Evolutionary conservation across 768 basidiomycete genomes (phyloP).

Genomic region (Hypsizygus marmoreus): DNA sequence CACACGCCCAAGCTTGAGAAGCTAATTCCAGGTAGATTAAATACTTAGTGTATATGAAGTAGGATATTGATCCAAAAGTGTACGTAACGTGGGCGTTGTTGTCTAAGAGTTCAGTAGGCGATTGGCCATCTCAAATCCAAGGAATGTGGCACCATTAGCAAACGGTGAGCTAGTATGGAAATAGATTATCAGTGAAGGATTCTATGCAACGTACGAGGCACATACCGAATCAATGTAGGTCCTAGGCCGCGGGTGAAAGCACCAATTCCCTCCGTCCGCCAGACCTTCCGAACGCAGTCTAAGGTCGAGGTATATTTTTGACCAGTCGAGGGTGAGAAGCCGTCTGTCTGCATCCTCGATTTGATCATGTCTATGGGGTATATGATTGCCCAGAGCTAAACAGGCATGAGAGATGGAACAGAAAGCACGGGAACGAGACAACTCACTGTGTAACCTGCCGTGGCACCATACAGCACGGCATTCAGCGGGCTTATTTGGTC

Average conservation of each 20-base stretch:
- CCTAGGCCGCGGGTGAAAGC: conserved; percentile 92
- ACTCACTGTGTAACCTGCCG: conserved; percentile 88
- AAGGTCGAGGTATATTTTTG: conserved; percentile 83
- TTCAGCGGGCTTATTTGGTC: conserved; percentile 79
- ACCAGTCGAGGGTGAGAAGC: conserved; percentile 70
- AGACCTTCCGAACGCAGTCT: conserved; percentile 82
- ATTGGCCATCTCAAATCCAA: conserved; percentile 93
- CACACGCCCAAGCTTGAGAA: too few species aligned
- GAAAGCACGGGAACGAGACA: conserved; percentile 1
- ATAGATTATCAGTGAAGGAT: neutral
- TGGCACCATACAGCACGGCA: conserved; percentile 85
- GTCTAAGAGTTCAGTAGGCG: conserved; percentile 53
- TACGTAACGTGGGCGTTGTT: too few species aligned
- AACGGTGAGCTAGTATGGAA: conserved; percentile 73
- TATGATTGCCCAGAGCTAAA: conserved; percentile 85
- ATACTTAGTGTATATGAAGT: too few species aligned
- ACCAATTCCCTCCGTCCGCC: conserved; percentile 76
- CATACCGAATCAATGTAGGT: conserved; percentile 87
- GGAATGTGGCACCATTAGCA: conserved; percentile 95
- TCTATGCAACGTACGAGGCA: neutral
- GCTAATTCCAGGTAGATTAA: too few species aligned
- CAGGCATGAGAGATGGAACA: conserved; percentile 13
- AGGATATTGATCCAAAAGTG: too few species aligned
- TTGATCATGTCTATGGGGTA: conserved; percentile 98
- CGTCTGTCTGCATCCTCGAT: conserved; percentile 94